These are phyloP conservation scores for Fusarium sp. DNA, from an alignment of 2,329 filamentous ascomycete species.

Conservation along the genomic window DNA sequence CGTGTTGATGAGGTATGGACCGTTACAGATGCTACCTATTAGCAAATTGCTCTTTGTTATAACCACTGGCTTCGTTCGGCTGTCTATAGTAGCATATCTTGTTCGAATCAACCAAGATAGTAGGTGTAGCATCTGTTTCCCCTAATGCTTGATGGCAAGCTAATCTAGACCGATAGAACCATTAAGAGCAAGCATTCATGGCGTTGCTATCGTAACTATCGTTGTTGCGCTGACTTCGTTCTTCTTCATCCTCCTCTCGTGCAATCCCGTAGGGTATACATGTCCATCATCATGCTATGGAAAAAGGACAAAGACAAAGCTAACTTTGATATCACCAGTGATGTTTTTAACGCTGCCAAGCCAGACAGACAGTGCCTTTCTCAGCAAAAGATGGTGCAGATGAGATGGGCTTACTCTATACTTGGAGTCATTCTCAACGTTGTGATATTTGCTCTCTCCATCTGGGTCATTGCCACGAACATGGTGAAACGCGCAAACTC, in stretches of 20 bases:
- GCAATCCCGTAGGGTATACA: constrained; percentile 32
- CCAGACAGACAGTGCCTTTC: constrained; percentile 29
- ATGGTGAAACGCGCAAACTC: constrained; percentile 49
- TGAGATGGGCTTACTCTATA: constrained; percentile 49
- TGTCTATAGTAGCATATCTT: constrained; percentile 38
- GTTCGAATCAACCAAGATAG: constrained; percentile 34
- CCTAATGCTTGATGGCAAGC: background rate
- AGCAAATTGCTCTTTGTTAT: constrained; percentile 35
- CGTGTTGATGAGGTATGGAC: background rate
- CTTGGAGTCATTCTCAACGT: constrained; percentile 49
- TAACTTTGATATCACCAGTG: constrained; percentile 8
- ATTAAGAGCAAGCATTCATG: constrained; percentile 33
- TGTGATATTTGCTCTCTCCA: constrained; percentile 48
- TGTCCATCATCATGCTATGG: background rate
- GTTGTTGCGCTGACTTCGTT: constrained; percentile 24
- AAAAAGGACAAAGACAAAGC: background rate
- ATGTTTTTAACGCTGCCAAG: constrained; percentile 33
- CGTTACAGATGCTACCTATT: constrained; percentile 26
- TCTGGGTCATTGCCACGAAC: constrained; percentile 50
- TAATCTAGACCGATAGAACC: background rate
- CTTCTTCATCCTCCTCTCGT: constrained; percentile 38
- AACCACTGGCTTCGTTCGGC: constrained; percentile 34
- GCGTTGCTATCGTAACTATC: constrained; percentile 14
- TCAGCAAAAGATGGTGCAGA: constrained; percentile 31
- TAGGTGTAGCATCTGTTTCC: constrained; percentile 2